Evolutionary conservation across 176 grass and related monocot genomes (phyloP).

Genomic region (Triticum turgidum): DNA sequence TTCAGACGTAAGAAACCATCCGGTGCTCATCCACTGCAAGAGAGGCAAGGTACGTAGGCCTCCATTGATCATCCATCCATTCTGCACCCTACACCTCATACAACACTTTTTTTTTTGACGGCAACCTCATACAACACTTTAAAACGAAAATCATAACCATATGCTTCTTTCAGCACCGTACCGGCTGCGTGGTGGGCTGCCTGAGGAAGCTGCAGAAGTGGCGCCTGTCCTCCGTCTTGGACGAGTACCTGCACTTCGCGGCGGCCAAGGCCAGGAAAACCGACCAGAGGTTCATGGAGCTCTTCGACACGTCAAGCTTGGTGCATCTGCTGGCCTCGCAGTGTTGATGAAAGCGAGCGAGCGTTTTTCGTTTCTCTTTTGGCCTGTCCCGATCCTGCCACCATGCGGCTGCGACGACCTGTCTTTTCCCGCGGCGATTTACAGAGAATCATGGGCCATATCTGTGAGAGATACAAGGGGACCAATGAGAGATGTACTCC

Average conservation of each 20-base stretch:
- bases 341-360: constrained; percentile 10
- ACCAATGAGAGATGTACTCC: not conserved
- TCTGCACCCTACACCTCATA: not conserved
- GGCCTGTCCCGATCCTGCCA: constrained; percentile 21
- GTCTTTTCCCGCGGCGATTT: constrained; percentile 2
- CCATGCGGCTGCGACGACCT: constrained; percentile 16
- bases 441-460: not conserved
- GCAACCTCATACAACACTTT: not conserved
- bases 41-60: constrained; percentile 65
- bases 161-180: constrained; percentile 63
- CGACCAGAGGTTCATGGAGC: constrained; percentile 85
- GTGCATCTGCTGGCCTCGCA: constrained; percentile 37
- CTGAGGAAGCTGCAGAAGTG: constrained; percentile 81
- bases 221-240: constrained; percentile 79
- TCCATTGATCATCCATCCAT: not conserved
- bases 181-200: constrained; percentile 84
- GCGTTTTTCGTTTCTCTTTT: not conserved
- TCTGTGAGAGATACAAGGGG: not conserved
- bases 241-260: constrained; percentile 81
- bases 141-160: not conserved
- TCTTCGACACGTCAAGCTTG: constrained; percentile 75
- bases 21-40: constrained; percentile 90
- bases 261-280: constrained; percentile 77
- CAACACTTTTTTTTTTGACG: not conserved
- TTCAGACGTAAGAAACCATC: constrained; percentile 77